Base-by-base conservation (phyloP, 371 early-diverging fungal species). In the Mucor saturninus region DNA sequence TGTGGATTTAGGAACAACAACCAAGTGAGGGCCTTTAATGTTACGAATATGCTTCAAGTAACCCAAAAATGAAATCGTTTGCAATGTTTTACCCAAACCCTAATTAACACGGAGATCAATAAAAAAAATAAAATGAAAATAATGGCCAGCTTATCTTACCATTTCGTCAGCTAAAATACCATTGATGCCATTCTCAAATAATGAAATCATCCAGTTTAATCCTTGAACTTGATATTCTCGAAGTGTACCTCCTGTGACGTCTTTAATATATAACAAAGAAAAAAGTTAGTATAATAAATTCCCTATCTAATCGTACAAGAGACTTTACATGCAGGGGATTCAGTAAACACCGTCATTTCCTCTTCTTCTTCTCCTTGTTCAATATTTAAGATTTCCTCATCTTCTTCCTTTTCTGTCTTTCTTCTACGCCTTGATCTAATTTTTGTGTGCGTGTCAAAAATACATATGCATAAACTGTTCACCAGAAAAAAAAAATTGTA, bases 91-190 rank as follows among this genome's bases (percentile, higher is more conserved):
- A 42, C 99, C 99, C 49, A 99, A 87, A 59, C 99, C 99, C 96
- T 91, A 58, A 37, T 3, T 13, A n/a, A 21, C 21, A 21, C 21
- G 21, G 21, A 21, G 21, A 21, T 21, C 2, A 30, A 31, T 28
- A 46, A 1, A 26, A 15, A 15, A 46, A 59, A 31, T 31, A 4
- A 62, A 11, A 35, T 50, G 21, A 40, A 15, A 35, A 2, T 15
- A 43, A 43, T 5, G 8, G 9, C 26, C 6, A 21, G n/a, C 8
- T 46, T 21, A 21, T 5, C 8, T 46, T 80, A 93, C 94, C 99
- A 99, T 99, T 80, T 99, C 99, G 82, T 99, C 99, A 35, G 99
- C 99, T 28, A 99, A 80, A 65, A 99, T 99, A 31, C 99, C 98
- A 72, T 99, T 99, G 71, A 99, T 95, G n/a, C 96, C 95, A 69